A percentile compares a stretch with the other conserved stretches of the same genome.
Conservation (phyloP, 257 asterid genomes). For the Fraxinus pennsylvanica region DNA sequence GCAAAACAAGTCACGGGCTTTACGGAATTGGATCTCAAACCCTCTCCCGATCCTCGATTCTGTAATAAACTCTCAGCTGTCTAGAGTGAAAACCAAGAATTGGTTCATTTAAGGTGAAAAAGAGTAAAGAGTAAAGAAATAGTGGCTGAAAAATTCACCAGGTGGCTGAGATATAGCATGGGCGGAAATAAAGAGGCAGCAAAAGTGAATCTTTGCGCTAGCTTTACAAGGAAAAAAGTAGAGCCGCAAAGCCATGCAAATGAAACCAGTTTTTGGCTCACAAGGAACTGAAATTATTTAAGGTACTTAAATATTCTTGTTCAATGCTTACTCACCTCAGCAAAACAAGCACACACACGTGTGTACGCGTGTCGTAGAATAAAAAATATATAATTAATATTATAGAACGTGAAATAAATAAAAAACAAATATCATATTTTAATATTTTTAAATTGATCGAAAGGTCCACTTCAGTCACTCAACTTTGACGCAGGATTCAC, state of each 20-base stretch:
- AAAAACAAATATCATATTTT: too few species aligned
- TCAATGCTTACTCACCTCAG: neutral
- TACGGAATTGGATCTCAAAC: constrained; percentile 38
- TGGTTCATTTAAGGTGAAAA: constrained; percentile 2
- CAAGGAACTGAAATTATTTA: neutral
- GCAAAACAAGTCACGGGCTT: constrained; percentile 24
- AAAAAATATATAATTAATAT: too few species aligned
- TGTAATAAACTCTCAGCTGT: neutral
- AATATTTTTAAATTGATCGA: too few species aligned
- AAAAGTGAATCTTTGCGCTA: constrained; percentile 53
- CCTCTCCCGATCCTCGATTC: neutral
- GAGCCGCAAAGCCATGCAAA: constrained; percentile 59
- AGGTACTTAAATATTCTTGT: neutral
- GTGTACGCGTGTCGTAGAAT: neutral
- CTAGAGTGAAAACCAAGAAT: constrained; percentile 25
- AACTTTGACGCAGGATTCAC: too few species aligned
- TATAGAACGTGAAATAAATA: too few species aligned
- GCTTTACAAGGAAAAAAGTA: constrained; percentile 39
- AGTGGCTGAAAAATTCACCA: constrained; percentile 38
- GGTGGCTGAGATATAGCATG: constrained; percentile 48
- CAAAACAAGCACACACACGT: neutral
- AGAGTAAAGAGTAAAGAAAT: constrained; percentile 20
- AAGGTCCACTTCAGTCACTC: too few species aligned
- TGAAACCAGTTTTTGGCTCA: constrained; percentile 27
- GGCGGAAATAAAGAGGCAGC: constrained; percentile 37